phyloP scores from a whole-genome alignment of 2,329 filamentous ascomycete species.

The Cladophialophora yegresii region DNA sequence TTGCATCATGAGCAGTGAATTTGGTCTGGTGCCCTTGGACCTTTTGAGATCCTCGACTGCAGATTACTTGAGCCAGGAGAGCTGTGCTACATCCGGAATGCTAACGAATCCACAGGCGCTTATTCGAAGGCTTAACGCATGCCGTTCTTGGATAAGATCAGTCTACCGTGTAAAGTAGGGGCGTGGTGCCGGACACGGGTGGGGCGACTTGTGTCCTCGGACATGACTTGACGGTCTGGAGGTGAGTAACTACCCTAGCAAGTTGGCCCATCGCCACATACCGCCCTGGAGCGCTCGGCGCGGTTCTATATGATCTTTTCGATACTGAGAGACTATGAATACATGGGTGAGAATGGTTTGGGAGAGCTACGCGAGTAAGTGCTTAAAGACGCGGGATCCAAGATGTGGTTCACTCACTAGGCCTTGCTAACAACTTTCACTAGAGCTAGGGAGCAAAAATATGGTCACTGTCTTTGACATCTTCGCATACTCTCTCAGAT shows the following conservation, averaged over 20 bases:
- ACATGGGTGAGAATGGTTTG: background rate
- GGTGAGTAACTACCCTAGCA: background rate
- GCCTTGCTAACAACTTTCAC: background rate
- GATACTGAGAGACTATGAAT: background rate
- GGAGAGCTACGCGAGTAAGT: too few relatives aligned
- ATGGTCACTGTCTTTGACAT: conserved; percentile 12
- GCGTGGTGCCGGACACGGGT: too few relatives aligned
- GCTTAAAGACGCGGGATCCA: background rate
- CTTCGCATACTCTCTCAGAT: conserved; percentile 25
- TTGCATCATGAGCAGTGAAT: background rate
- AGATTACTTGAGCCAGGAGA: background rate
- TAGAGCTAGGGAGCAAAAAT: background rate
- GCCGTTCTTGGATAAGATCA: background rate
- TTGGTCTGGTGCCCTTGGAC: background rate
- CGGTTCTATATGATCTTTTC: background rate
- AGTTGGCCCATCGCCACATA: background rate
- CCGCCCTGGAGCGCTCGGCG: too few relatives aligned
- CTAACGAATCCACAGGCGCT: too few relatives aligned
- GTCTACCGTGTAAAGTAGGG: background rate
- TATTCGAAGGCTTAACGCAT: background rate
- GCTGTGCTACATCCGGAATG: background rate
- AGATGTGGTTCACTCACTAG: background rate
- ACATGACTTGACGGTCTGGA: background rate
- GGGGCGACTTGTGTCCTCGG: background rate
- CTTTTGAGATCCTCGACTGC: background rate